phyloP scores from a whole-genome alignment of 352 stramenopile genomes.

The Halophytophthora polymorphica region DNA sequence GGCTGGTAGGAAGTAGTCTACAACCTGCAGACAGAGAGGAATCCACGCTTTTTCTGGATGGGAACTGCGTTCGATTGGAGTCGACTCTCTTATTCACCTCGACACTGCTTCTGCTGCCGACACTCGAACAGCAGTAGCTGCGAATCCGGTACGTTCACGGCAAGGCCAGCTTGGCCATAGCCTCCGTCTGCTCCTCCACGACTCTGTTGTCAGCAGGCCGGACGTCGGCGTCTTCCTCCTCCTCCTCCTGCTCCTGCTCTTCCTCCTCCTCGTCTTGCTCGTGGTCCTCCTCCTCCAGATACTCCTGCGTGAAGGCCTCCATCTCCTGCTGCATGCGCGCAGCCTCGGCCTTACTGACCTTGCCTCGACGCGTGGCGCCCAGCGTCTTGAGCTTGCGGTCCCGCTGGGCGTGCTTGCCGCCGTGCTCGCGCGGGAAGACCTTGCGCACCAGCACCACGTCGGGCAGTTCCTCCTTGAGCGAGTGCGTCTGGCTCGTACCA shows the following conservation, averaged over 20 bases:
- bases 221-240: conserved; percentile 13
- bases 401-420: conserved; percentile 30
- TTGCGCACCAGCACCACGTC: conserved; percentile 79
- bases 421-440: conserved; percentile 46
- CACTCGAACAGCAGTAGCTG: not conserved
- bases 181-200: conserved; percentile 25
- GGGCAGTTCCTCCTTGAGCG: conserved; percentile 57
- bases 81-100: not conserved
- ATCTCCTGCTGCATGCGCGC: conserved; percentile 51
- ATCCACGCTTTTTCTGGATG: not conserved
- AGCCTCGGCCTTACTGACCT: conserved; percentile 54
- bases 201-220: conserved; percentile 8
- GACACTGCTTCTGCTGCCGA: not conserved
- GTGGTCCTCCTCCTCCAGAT: conserved; percentile 45
- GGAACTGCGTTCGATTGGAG: not conserved
- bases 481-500: conserved; percentile 32
- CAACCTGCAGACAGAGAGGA: too few species aligned
- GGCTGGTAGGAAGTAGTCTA: conserved; percentile 49
- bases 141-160: conserved; percentile 15
- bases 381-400: conserved; percentile 49
- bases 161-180: conserved; percentile 24
- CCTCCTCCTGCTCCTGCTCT: conserved; percentile 16
- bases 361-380: conserved; percentile 25
- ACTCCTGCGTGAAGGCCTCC: conserved; percentile 62
- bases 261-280: conserved; percentile 28